Evolutionary conservation across 345 rosid species (phyloP).

Genomic region (Syzygium oleosum): DNA sequence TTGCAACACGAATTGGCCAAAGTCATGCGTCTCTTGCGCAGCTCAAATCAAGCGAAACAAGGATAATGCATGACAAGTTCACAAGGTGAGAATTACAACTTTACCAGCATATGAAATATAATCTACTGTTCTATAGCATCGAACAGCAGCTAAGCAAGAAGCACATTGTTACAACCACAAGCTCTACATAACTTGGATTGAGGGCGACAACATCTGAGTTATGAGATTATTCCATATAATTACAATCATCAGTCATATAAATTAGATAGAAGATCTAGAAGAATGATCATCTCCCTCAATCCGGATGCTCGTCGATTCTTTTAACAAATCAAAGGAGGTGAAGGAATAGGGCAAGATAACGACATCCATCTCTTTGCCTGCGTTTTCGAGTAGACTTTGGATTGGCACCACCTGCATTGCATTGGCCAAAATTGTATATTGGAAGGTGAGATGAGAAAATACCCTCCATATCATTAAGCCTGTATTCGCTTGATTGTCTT

Average conservation of each 20-base stretch:
- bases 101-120: background rate
- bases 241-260: background rate
- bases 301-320: conserved; percentile 28
- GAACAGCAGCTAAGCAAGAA: background rate
- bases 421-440: background rate
- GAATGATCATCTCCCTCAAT: conserved; percentile 23
- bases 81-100: background rate
- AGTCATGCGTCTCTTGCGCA: background rate
- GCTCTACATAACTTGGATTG: background rate
- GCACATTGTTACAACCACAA: background rate
- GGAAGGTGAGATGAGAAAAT: background rate
- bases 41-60: background rate
- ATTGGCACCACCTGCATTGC: conserved; percentile 52
- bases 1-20: background rate
- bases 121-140: background rate
- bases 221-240: background rate
- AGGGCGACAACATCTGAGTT: background rate
- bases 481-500: background rate
- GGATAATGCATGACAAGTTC: background rate
- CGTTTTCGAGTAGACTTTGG: conserved; percentile 24
- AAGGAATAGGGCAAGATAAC: conserved; percentile 55
- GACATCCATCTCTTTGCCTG: conserved; percentile 43
- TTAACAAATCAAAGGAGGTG: conserved; percentile 64
- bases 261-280: conserved; percentile 26
- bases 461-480: background rate